Percentiles rank a stretch among this genome's conserved stretches.
Evolutionary conservation across 768 basidiomycete genomes (phyloP).

Genomic region (Psilocybe cyanescens): DNA sequence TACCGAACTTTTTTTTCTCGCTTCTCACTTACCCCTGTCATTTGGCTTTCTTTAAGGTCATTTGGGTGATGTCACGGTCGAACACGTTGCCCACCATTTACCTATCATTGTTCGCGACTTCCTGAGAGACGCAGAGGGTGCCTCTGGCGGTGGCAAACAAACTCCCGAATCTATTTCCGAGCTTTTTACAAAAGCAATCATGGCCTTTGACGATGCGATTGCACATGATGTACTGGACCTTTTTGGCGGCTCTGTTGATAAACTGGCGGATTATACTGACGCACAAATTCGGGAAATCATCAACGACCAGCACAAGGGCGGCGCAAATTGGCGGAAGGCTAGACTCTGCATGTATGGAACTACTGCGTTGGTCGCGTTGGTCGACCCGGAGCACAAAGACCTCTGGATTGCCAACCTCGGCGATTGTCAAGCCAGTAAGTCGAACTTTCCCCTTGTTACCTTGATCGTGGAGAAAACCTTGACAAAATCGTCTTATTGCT

Average conservation of each 20-base stretch:
- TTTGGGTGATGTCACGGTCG: constrained; percentile 70
- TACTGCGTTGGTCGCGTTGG: constrained; percentile 73
- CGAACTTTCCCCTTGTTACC: constrained; percentile 13
- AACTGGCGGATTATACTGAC: constrained; percentile 55
- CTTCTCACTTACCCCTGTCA: constrained; percentile 1
- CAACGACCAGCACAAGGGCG: constrained; percentile 63
- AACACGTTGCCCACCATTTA: constrained; percentile 68
- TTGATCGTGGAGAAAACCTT: not conserved
- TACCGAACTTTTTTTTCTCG: not conserved
- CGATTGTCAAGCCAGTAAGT: constrained; percentile 77
- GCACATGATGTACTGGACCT: constrained; percentile 66
- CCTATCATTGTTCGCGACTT: constrained; percentile 70
- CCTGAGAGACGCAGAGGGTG: constrained; percentile 45
- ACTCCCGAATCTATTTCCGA: constrained; percentile 56
- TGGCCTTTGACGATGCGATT: constrained; percentile 68
- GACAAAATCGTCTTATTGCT: not conserved
- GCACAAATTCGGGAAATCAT: constrained; percentile 60
- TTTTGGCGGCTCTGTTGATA: constrained; percentile 57
- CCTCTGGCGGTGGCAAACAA: constrained; percentile 40
- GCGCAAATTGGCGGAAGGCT: constrained; percentile 65
- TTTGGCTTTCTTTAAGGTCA: constrained; percentile 48
- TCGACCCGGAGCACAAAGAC: constrained; percentile 69
- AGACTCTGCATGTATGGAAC: constrained; percentile 80
- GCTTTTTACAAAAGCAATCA: constrained; percentile 60
- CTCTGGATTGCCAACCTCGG: constrained; percentile 84